phyloP scores from a whole-genome alignment of 441 rosid species.

The Croton setiger region DNA sequence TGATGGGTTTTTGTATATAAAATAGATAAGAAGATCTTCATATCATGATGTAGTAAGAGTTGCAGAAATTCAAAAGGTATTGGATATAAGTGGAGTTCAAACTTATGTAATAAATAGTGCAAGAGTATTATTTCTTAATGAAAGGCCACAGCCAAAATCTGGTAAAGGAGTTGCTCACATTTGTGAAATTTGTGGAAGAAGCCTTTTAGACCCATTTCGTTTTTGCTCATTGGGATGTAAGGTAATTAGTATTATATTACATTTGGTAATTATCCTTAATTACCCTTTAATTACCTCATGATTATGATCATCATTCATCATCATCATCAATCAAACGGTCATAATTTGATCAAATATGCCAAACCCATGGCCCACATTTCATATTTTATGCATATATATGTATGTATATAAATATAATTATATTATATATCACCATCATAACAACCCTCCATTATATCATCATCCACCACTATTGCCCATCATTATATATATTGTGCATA shows the following conservation, averaged over 20 bases:
- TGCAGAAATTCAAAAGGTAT: constrained; percentile 54
- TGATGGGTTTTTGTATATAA: not conserved
- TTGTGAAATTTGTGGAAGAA: constrained; percentile 68
- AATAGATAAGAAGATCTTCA: constrained; percentile 72
- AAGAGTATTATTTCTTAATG: constrained; percentile 64
- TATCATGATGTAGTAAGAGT: constrained; percentile 76
- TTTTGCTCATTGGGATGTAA: constrained; percentile 83
- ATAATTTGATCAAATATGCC: constrained; percentile 17
- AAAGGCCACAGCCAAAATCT: constrained; percentile 66
- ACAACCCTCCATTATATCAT: constrained; percentile 18
- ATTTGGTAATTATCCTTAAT: not conserved
- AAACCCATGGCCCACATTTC: constrained; percentile 21
- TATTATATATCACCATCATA: constrained; percentile 32
- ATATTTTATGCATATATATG: not conserved
- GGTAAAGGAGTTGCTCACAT: constrained; percentile 47
- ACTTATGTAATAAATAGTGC: constrained; percentile 79
- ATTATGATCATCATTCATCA: constrained; percentile 6
- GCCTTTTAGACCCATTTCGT: constrained; percentile 56
- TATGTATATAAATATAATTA: too few relatives aligned
- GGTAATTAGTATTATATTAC: constrained; percentile 36
- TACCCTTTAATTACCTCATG: too few relatives aligned
- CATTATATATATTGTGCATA: not conserved
- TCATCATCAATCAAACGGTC: constrained; percentile 22
- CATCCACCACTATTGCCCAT: constrained; percentile 15
- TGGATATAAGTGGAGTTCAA: constrained; percentile 69